Evolutionary conservation across 495 filamentous ascomycete genomes (phyloP), one percentile per base, ranked within the genome.

Genomic region (Penicillium cinerascens): DNA sequence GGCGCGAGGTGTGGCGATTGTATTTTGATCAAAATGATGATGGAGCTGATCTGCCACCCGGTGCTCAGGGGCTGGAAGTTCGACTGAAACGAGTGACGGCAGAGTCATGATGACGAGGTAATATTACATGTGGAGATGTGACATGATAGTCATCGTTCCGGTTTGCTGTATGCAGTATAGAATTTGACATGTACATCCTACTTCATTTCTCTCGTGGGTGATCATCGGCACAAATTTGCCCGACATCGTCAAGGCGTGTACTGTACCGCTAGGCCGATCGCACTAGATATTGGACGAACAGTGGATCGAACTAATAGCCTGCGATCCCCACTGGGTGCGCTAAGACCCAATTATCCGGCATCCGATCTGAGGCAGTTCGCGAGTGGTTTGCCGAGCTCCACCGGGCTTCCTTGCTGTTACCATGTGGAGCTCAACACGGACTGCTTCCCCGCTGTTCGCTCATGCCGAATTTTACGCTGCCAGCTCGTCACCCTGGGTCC

Each of bases 11-110:
- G 11, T 68, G 63, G 65, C 48, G 65, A 29, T 44, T 68, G 54
- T 63, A 62, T 52, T 66, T 65, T 27, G 62, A 65, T 42, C 51
- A 55, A 29, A 59, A 65, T 37, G 62, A 68, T 21, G 42, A 68
- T 33, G 65, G 65, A 17, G 61, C 59, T 20, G 44, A 58, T 56
- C 54, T 68, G 20, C 59, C 62, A 9, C 51, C 52, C 11, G 60
- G 63, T 1, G 40, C 62, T 16, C 44, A 61, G 45, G 56, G 54
- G 9, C 25, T 68, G 39, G 56, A 63, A 29, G 61, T 68, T 37
- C 56, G 42, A 21, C 57, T 64, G 3, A 68, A 58, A 46, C 55
- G 65, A 57, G 45, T 50, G 16, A 53, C 50, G 38, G 57, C 59
- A 10, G 49, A 60, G 38, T 62, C 59, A 17, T 59, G 43, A 51